phyloP scores from a whole-genome alignment of 106 monocot genomes.

The Allium fistulosum region DNA sequence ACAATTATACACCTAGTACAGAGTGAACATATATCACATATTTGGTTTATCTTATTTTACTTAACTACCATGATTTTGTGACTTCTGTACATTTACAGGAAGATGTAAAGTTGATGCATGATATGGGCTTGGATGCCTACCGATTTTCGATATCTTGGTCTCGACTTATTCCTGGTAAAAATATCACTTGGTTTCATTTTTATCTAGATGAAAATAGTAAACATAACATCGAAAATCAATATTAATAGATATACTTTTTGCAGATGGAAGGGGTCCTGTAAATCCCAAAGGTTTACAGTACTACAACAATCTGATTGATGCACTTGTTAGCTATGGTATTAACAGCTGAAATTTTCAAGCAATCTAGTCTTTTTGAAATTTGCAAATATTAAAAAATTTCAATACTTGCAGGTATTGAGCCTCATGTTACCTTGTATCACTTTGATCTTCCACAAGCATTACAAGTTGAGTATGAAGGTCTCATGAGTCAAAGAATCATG shows the following conservation, averaged over 20 bases:
- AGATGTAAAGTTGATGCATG: slow-evolving; percentile 45
- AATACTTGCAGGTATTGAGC: slow-evolving; percentile 18
- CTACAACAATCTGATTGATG: slow-evolving; percentile 43
- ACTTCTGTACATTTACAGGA: slow-evolving; percentile 13
- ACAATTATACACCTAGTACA: too few species aligned
- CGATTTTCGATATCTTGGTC: slow-evolving; percentile 52
- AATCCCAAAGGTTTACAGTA: slow-evolving; percentile 34
- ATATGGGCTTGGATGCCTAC: slow-evolving; percentile 38
- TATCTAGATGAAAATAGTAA: neutral
- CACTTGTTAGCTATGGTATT: slow-evolving; percentile 29
- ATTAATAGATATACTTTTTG: neutral
- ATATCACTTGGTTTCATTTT: neutral
- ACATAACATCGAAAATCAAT: neutral
- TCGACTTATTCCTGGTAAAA: slow-evolving; percentile 34
- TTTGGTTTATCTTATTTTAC: too few species aligned
- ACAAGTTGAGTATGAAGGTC: slow-evolving; percentile 9
- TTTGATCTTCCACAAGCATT: slow-evolving; percentile 9
- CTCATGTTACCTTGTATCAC: slow-evolving; percentile 19
- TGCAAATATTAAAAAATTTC: too few species aligned
- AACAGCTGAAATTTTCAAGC: too few species aligned
- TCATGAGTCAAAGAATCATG: slow-evolving; percentile 3
- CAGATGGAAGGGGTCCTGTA: slow-evolving; percentile 34
- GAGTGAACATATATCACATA: too few species aligned
- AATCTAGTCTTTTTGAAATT: too few species aligned
- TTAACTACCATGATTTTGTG: neutral